These are phyloP conservation scores for Erodium chrysanthum DNA, from an alignment of 441 rosid species.

Conservation along the genomic window DNA sequence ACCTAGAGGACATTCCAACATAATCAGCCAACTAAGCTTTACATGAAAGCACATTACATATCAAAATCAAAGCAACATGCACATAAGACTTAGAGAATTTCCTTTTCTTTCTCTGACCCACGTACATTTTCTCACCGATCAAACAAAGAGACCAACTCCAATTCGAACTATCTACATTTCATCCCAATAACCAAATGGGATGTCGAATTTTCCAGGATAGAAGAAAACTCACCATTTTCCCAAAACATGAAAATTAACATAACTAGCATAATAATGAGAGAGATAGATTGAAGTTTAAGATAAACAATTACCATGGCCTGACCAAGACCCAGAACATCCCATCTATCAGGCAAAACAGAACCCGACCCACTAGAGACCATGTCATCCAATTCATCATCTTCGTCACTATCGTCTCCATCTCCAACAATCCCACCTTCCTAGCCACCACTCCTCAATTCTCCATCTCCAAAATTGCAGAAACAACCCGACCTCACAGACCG, in stretches of 20 bases:
- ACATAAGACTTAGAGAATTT: not conserved
- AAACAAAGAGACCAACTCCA: not conserved
- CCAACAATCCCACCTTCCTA: not conserved
- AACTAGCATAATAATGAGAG: not conserved
- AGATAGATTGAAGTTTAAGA: not conserved
- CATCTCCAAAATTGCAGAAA: not conserved
- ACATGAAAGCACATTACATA: not conserved
- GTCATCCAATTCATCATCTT: not conserved
- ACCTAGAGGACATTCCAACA: slow-evolving; percentile 13
- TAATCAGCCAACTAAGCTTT: not conserved
- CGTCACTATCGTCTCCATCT: not conserved
- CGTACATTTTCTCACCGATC: not conserved
- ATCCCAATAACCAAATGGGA: not conserved
- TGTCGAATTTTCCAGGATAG: not conserved
- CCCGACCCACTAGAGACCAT: not conserved
- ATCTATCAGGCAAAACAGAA: not conserved
- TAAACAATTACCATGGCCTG: not conserved
- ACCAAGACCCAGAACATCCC: slow-evolving; percentile 8
- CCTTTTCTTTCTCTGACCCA: not conserved
- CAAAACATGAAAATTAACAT: not conserved
- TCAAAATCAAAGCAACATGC: not conserved
- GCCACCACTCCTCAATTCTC: not conserved
- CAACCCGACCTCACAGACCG: not conserved
- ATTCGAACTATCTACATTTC: not conserved
- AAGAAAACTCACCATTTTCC: not conserved